These are phyloP conservation scores for Miscanthus lutarioriparius DNA, from an alignment of 176 grass and related monocot genomes.

Conservation along the genomic window DNA sequence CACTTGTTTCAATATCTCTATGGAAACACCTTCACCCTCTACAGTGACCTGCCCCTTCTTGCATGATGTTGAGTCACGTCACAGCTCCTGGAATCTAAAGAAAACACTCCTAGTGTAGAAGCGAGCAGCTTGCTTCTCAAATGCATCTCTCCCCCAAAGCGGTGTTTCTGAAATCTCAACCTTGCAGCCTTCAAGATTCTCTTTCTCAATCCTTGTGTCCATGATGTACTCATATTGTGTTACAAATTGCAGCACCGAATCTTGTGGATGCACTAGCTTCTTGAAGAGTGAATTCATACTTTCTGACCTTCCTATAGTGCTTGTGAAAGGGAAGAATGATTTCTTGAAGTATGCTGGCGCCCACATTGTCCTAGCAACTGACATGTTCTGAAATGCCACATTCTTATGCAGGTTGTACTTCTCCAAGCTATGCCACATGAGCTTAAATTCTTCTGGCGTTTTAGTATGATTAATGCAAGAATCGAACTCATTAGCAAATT, in stretches of 20 bases:
- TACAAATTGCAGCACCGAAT: background rate
- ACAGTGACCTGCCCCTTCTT: background rate
- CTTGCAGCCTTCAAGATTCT: background rate
- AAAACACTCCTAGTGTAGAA: background rate
- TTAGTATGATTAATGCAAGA: background rate
- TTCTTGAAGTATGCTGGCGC: background rate
- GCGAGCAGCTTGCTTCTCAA: background rate
- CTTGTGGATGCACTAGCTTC: too few relatives aligned
- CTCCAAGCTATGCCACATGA: background rate
- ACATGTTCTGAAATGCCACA: background rate
- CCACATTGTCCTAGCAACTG: too few relatives aligned
- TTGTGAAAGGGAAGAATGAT: too few relatives aligned
- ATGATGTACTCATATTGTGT: background rate
- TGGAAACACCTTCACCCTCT: background rate
- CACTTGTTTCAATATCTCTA: background rate
- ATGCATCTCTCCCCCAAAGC: background rate
- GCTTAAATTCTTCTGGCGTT: background rate
- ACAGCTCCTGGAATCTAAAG: background rate
- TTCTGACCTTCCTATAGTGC: too few relatives aligned
- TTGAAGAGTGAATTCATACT: too few relatives aligned
- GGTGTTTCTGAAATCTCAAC: background rate
- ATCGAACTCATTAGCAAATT: background rate
- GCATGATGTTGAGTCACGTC: background rate
- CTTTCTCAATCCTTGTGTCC: background rate
- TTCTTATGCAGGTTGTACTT: background rate